Base-by-base conservation (phyloP, 441 rosid genomes). In the Aleurites moluccanus region DNA sequence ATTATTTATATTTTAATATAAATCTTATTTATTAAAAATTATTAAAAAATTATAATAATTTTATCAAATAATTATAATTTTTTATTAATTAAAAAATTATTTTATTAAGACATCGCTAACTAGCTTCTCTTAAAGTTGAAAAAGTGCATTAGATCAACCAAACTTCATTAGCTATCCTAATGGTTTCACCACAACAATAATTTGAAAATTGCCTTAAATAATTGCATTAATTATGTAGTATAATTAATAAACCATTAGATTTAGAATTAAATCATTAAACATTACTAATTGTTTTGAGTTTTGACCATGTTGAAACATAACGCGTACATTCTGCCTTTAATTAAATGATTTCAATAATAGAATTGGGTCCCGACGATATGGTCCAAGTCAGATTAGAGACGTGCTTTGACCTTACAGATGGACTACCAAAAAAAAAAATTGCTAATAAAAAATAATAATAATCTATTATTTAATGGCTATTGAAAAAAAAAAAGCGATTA, bases 371-470 rank as follows among this genome's bases (percentile, higher is more conserved):
- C n/a, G n/a, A n/a, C n/a, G n/a, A n/a, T n/a, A n/a, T n/a, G n/a
- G n/a, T n/a, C n/a, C n/a, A n/a, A n/a, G n/a, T 49, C 13, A 62
- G 6, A 16, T 64, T 11, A 69, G 67, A 75, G 77, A 78, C 83
- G 82, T 83, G 79, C 33, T 70, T 80, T 80, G 86, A 83, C 82
- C 78, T 5, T 55, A 45, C 11, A 52, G 27, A 28, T 30, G 10
- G n/a, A 27, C 6, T 60, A 15, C 35, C n/a, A 14, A 28, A 56
- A 27, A 60, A 25, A 38, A n/a, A n/a, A n/a, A n/a, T n/a, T 4
- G 5, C 30, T 52, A 15, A 52, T 52, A 4, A 18, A 50, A 0
- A 50, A 50, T 16, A 2, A 50, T 16, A 10, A 45, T 0, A 1
- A 45, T 9, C 49, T 10, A 45, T 45, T 45, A 10, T 45, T 45